phyloP scores from a whole-genome alignment of 768 basidiomycete species.

The Boletus sp. region DNA sequence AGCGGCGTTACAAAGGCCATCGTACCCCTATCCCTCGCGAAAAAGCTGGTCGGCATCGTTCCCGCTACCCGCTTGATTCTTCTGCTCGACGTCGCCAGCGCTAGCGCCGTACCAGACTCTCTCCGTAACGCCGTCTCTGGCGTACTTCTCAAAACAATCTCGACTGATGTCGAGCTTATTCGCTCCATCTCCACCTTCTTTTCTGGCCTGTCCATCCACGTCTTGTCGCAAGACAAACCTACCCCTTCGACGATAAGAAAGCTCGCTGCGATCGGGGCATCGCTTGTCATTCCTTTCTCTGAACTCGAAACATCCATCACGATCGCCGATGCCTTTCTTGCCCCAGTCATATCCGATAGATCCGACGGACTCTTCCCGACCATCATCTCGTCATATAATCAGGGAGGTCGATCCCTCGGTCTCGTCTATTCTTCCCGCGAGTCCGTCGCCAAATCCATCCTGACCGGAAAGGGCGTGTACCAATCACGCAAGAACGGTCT shows the following conservation, averaged over 20 bases:
- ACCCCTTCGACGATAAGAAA: constrained; percentile 60
- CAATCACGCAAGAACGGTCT: constrained; percentile 95
- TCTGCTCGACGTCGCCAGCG: constrained; percentile 70
- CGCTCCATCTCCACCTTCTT: constrained; percentile 78
- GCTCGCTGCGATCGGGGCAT: constrained; percentile 56
- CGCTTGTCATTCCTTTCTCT: constrained; percentile 68
- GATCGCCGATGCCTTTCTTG: constrained; percentile 82
- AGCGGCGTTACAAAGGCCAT: constrained; percentile 79
- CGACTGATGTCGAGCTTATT: constrained; percentile 73
- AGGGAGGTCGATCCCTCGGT: constrained; percentile 77
- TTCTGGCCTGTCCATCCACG: constrained; percentile 57
- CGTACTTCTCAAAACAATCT: constrained; percentile 73
- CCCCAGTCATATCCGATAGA: constrained; percentile 80
- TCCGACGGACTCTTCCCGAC: constrained; percentile 93
- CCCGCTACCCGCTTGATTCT: constrained; percentile 74
- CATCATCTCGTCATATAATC: constrained; percentile 67
- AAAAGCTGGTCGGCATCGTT: constrained; percentile 63
- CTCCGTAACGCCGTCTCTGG: constrained; percentile 73
- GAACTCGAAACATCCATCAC: constrained; percentile 65
- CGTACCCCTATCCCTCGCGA: constrained; percentile 62
- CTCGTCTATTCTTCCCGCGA: constrained; percentile 92
- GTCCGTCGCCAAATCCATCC: constrained; percentile 83
- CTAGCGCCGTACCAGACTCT: constrained; percentile 73
- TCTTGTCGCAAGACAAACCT: constrained; percentile 54
- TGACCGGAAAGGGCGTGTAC: constrained; percentile 89